These are phyloP conservation scores for Leccinum truebloodii DNA, from an alignment of 768 basidiomycete genomes.

Conservation along the genomic window DNA sequence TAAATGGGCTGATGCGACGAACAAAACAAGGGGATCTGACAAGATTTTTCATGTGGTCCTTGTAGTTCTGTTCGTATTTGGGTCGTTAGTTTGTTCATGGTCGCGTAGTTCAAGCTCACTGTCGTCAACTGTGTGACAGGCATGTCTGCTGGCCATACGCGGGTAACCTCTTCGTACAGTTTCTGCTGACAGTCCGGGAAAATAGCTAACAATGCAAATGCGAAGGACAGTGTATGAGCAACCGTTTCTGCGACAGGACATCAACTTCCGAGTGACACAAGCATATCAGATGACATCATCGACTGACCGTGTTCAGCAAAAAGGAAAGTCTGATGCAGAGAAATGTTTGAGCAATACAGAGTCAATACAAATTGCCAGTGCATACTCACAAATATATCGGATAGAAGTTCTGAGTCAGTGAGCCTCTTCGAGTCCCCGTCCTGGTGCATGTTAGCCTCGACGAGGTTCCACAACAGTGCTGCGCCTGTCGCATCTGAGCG, in stretches of 20 bases:
- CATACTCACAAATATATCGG: constrained; percentile 47
- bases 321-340: constrained; percentile 39
- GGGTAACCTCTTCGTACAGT: constrained; percentile 41
- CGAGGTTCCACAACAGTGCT: constrained; percentile 45
- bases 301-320: constrained; percentile 48
- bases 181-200: constrained; percentile 50
- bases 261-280: constrained; percentile 5
- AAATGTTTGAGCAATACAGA: neutral
- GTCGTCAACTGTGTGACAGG: constrained; percentile 27
- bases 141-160: constrained; percentile 41
- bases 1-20: neutral
- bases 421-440: constrained; percentile 33
- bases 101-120: constrained; percentile 26
- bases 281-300: neutral
- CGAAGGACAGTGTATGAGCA: constrained; percentile 46
- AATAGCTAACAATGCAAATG: constrained; percentile 46
- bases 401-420: constrained; percentile 47
- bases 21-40: constrained; percentile 23
- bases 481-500: constrained; percentile 26
- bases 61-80: constrained; percentile 36
- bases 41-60: constrained; percentile 38
- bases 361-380: neutral
- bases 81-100: neutral
- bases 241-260: constrained; percentile 42
- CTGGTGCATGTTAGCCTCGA: constrained; percentile 47